Conservation (phyloP, 2,329 filamentous ascomycete species). For the Colletotrichum incanum region DNA sequence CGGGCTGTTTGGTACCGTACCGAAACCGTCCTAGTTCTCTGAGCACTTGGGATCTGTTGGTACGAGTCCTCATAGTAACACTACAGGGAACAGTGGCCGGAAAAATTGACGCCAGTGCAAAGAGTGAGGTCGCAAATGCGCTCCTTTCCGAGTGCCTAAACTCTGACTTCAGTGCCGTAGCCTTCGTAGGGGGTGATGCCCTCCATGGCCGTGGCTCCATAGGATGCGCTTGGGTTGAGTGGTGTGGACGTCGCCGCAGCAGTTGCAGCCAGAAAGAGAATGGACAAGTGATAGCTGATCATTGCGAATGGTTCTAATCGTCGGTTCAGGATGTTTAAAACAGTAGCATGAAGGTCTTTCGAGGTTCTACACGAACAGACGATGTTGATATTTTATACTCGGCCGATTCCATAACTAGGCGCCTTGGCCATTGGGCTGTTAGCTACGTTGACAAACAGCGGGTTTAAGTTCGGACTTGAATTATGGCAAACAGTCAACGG, state of each 20-base stretch:
- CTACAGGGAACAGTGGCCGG: neutral
- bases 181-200: neutral
- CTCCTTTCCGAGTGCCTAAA: neutral
- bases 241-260: neutral
- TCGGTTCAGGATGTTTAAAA: neutral
- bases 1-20: neutral
- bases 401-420: neutral
- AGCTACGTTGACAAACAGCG: neutral
- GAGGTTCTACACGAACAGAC: neutral
- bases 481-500: neutral
- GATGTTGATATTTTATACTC: neutral
- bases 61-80: neutral
- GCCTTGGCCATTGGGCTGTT: neutral
- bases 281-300: neutral
- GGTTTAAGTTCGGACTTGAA: neutral
- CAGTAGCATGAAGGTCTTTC: no score
- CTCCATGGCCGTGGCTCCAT: no score
- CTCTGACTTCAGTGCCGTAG: neutral
- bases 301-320: neutral
- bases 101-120: neutral
- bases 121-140: constrained; percentile 3
- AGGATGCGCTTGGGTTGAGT: neutral
- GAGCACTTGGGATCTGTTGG: neutral
- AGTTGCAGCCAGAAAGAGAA: neutral
- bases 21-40: neutral